phyloP scores from a whole-genome alignment of 345 rosid species.

The Camelina sativa region DNA sequence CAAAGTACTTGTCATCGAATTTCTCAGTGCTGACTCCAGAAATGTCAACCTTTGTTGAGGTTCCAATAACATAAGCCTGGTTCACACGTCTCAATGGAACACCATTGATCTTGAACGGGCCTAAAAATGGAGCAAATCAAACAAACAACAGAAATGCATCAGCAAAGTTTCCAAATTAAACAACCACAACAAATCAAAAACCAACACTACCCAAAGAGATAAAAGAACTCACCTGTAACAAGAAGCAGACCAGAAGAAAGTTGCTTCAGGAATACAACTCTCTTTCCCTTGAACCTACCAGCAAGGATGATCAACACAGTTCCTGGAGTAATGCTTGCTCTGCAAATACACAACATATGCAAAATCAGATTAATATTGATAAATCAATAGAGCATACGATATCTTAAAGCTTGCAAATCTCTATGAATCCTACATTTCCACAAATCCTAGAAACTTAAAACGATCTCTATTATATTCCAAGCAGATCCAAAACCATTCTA shows the following conservation, averaged over 20 bases:
- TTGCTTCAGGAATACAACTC: constrained; percentile 86
- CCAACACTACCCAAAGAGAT: not conserved
- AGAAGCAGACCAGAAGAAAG: constrained; percentile 74
- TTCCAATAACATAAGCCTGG: constrained; percentile 68
- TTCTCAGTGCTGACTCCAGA: constrained; percentile 58
- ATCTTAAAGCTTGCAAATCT: too few relatives aligned
- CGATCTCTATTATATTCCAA: not conserved
- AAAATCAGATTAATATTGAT: not conserved
- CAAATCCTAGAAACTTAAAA: not conserved
- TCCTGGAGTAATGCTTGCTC: constrained; percentile 79
- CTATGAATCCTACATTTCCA: constrained; percentile 14
- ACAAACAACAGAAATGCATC: not conserved
- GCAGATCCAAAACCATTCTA: constrained; percentile 7
- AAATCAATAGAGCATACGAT: not conserved
- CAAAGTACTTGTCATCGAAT: constrained; percentile 65
- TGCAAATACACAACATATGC: constrained; percentile 25
- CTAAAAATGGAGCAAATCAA: constrained; percentile 35
- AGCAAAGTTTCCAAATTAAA: not conserved
- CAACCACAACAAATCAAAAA: not conserved
- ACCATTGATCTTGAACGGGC: constrained; percentile 81
- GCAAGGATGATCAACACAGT: constrained; percentile 79
- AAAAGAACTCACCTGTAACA: constrained; percentile 48
- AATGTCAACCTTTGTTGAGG: constrained; percentile 75
- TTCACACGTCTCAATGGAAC: constrained; percentile 74
- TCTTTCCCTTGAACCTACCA: constrained; percentile 92